Evolutionary conservation across 345 rosid genomes (phyloP).

Genomic region (Nephelium lappaceum): DNA sequence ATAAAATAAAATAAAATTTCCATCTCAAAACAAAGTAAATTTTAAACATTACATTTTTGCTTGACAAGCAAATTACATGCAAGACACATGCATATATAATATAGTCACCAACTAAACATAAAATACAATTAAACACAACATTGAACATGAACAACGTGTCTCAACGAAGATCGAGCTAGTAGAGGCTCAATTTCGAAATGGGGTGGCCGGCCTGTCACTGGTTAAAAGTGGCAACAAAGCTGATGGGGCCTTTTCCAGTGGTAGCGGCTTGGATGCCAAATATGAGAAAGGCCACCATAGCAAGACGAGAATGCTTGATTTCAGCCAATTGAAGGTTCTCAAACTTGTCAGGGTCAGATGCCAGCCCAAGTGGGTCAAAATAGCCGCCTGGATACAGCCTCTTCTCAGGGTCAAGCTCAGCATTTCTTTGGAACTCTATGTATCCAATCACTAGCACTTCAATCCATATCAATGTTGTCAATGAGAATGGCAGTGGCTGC

Average conservation of each 20-base stretch:
- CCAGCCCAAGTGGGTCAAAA: constrained; percentile 80
- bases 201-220: constrained; percentile 19
- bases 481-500: constrained; percentile 85
- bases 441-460: constrained; percentile 71
- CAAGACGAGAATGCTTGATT: constrained; percentile 84
- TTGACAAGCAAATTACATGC: not conserved
- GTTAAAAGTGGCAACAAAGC: constrained; percentile 74
- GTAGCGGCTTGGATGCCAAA: constrained; percentile 72
- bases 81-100: not conserved
- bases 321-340: constrained; percentile 75
- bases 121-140: not conserved
- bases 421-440: constrained; percentile 63
- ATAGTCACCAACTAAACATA: not conserved
- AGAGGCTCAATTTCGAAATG: too few species aligned
- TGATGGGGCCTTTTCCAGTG: constrained; percentile 83
- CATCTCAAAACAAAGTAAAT: not conserved
- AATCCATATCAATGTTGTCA: constrained; percentile 86
- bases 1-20: too few species aligned
- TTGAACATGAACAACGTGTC: not conserved
- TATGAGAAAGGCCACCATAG: constrained; percentile 86
- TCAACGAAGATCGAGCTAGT: not conserved
- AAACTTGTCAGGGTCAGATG: constrained; percentile 68
- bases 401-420: constrained; percentile 78
- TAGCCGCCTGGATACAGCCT: constrained; percentile 86
- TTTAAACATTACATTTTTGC: not conserved